phyloP scores from a whole-genome alignment of 257 asterid genomes.

The Linderniella brevidens region DNA sequence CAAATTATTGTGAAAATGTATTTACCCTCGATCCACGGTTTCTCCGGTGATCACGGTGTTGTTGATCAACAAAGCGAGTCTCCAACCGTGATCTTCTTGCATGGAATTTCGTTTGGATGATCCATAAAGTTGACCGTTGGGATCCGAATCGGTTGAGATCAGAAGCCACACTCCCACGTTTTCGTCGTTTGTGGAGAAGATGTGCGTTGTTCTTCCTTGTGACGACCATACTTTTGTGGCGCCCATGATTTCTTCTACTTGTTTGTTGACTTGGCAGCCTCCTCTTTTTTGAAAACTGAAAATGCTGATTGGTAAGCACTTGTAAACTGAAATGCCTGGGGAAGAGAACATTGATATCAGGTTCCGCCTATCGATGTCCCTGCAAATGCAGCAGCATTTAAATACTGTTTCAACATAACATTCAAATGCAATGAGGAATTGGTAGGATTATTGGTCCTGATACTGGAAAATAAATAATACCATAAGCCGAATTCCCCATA shows the following conservation, averaged over 20 bases:
- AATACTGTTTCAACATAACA: not conserved
- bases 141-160: conserved; percentile 34
- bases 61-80: conserved; percentile 68
- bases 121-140: conserved; percentile 17
- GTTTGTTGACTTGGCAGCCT: conserved; percentile 16
- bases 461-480: conserved; percentile 23
- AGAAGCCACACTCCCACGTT: conserved; percentile 74
- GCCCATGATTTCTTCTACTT: conserved; percentile 35
- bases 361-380: conserved; percentile 54
- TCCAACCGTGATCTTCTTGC: conserved; percentile 26
- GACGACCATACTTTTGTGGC: conserved; percentile 42
- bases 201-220: conserved; percentile 15
- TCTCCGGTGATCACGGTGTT: conserved; percentile 53
- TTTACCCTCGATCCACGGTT: conserved; percentile 48
- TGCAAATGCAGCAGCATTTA: conserved; percentile 15
- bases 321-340: conserved; percentile 36
- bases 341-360: conserved; percentile 59
- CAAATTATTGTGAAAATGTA: not conserved
- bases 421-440: not conserved
- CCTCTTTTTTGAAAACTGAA: conserved; percentile 56
- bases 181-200: conserved; percentile 24
- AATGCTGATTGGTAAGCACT: conserved; percentile 42
- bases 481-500: conserved; percentile 69
- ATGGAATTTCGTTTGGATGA: conserved; percentile 21
- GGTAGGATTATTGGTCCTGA: not conserved